phyloP scores from a whole-genome alignment of 345 rosid species.

The Eucalyptus cloeziana region DNA sequence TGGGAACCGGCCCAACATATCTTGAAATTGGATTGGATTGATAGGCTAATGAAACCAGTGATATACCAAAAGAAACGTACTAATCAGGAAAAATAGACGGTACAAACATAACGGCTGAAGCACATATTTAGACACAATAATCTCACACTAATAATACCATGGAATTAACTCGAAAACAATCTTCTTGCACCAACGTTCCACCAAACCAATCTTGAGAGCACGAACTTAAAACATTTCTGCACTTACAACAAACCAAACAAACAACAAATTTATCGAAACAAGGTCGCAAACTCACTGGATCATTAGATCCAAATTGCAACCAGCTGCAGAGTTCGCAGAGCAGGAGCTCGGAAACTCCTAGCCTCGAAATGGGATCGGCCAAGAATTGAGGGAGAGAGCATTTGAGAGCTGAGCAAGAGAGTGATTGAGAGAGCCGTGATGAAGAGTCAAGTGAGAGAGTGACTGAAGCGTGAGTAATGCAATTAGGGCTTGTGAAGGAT shows the following conservation, averaged over 20 bases:
- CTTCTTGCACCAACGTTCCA: neutral
- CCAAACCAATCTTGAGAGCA: neutral
- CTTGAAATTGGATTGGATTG: neutral
- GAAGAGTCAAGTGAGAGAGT: neutral
- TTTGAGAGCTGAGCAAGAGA: neutral
- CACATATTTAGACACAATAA: neutral
- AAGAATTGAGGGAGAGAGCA: neutral
- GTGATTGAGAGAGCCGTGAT: too few relatives aligned
- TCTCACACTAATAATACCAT: neutral
- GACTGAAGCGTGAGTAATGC: neutral
- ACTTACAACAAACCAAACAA: neutral
- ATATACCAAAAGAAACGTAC: neutral
- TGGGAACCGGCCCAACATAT: neutral
- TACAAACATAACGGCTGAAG: neutral
- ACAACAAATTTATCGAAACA: neutral
- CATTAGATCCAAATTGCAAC: slow-evolving; percentile 13
- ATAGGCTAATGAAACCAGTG: neutral
- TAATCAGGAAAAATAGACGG: neutral
- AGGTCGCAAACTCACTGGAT: slow-evolving; percentile 9
- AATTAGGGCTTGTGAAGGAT: neutral
- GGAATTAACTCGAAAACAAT: neutral
- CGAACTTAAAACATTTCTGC: neutral
- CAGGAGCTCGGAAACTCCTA: neutral
- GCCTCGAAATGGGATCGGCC: neutral
- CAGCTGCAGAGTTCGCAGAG: neutral